These are phyloP conservation scores for Garcia nutans DNA, from an alignment of 345 rosid species.

Conservation along the genomic window DNA sequence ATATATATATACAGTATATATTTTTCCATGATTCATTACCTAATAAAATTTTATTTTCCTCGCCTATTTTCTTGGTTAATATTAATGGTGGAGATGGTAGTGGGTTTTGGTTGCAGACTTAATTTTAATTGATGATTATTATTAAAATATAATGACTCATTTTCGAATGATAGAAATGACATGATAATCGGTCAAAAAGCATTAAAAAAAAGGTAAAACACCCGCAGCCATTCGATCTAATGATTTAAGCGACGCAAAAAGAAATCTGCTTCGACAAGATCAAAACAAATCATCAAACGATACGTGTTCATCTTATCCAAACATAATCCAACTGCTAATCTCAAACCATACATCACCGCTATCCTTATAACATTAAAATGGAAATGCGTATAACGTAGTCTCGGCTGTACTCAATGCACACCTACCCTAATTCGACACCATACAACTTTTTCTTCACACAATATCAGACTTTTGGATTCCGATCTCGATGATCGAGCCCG, in stretches of 20 bases:
- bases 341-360: neutral
- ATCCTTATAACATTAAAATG: neutral
- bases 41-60: no score
- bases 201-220: no score
- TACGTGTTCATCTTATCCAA: neutral
- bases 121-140: no score
- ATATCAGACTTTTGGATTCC: neutral
- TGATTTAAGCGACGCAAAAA: neutral
- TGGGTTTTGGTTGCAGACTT: no score
- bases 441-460: constrained; percentile 6
- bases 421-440: neutral
- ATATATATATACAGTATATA: no score
- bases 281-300: neutral
- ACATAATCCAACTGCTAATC: neutral
- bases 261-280: neutral
- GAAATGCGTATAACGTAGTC: neutral
- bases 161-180: no score
- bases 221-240: neutral
- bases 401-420: neutral
- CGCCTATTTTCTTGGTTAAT: no score
- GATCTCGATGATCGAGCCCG: no score
- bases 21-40: no score
- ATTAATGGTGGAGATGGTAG: no score
- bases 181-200: neutral
- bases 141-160: no score